Conservation (phyloP, 1,284 basidiomycete species). For the Ceratobasidium sp. region DNA sequence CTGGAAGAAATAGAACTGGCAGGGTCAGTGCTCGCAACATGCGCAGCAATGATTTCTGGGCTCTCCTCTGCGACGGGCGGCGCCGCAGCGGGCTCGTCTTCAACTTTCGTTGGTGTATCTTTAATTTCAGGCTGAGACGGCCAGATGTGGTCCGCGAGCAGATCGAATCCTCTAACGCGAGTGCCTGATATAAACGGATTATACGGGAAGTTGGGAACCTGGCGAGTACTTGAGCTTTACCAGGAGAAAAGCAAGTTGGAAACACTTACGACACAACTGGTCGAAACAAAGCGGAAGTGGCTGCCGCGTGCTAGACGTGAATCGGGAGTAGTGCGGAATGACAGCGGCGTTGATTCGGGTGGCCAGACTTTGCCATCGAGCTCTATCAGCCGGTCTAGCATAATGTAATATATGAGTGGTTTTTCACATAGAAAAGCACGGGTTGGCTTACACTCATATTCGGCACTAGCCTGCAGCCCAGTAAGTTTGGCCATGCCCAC, state of each 20-base stretch:
- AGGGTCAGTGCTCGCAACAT: not conserved
- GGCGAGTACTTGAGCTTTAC: not conserved
- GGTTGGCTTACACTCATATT: constrained; percentile 72
- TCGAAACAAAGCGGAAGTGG: constrained; percentile 72
- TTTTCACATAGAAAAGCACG: constrained; percentile 43
- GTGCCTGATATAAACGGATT: constrained; percentile 61
- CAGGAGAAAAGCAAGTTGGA: not conserved
- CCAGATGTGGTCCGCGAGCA: constrained; percentile 67
- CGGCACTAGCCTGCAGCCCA: constrained; percentile 74
- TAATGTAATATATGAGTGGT: not conserved
- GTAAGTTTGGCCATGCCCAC: constrained; percentile 66
- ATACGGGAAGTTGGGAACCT: constrained; percentile 73
- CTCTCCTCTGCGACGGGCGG: constrained; percentile 42
- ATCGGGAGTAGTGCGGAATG: constrained; percentile 77
- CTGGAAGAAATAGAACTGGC: not conserved
- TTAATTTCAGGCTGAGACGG: constrained; percentile 48
- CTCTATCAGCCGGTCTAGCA: constrained; percentile 34
- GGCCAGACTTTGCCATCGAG: constrained; percentile 27
- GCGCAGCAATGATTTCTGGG: constrained; percentile 26
- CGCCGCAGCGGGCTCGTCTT: constrained; percentile 22
- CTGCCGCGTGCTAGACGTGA: constrained; percentile 61
- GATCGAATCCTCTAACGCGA: constrained; percentile 73
- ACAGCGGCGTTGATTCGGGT: not conserved
- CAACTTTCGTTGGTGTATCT: constrained; percentile 31
- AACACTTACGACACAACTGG: constrained; percentile 63